Evolutionary conservation across 169 alveolate genomes (phyloP).

Genomic region (Cyclospora cayetanensis): DNA sequence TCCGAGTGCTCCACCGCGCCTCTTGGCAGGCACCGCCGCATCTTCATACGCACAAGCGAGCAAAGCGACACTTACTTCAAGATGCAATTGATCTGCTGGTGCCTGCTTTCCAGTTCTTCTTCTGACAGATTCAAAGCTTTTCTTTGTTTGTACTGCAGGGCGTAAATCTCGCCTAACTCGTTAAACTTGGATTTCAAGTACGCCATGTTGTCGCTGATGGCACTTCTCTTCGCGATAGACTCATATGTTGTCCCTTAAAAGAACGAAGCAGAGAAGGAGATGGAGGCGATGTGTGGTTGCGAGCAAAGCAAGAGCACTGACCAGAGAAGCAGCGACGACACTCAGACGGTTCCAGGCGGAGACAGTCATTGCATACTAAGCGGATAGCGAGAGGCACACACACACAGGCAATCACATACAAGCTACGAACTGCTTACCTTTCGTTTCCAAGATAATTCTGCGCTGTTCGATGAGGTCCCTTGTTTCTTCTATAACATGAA

Average conservation of each 20-base stretch:
- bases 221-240: conserved; percentile 1
- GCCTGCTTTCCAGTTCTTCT: conserved; percentile 5
- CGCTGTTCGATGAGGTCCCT: conserved; percentile 20
- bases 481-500: conserved; percentile 3
- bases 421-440: neutral
- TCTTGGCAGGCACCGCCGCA: no score
- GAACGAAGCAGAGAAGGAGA: no score
- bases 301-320: no score
- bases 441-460: neutral
- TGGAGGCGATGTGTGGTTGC: no score
- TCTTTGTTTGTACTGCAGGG: conserved; percentile 14
- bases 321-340: no score
- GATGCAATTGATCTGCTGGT: neutral
- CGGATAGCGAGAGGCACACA: no score
- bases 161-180: neutral
- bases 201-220: neutral
- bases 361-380: no score
- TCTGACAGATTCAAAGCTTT: neutral
- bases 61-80: conserved; percentile 39
- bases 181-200: neutral
- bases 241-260: conserved; percentile 57
- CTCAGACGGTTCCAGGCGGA: no score
- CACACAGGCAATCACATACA: no score
- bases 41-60: no score
- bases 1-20: no score